Evolutionary conservation across 1,284 basidiomycete species (phyloP).

Genomic region (Tylopilus sp.): DNA sequence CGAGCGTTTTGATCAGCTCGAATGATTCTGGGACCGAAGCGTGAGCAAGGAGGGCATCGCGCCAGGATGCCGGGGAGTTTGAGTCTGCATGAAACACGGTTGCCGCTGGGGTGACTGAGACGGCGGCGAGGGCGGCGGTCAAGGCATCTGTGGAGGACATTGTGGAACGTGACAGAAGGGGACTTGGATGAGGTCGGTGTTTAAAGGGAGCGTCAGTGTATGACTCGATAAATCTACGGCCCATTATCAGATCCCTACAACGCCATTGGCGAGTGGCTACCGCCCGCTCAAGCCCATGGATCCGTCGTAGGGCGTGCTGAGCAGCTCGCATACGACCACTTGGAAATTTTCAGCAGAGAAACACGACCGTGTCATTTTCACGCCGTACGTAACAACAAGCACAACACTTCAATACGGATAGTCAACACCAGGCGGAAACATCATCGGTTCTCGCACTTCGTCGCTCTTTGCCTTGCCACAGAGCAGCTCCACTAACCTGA

Average conservation of each 20-base stretch:
- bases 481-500: conserved; percentile 69
- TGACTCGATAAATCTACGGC: conserved; percentile 29
- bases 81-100: conserved; percentile 54
- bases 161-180: conserved; percentile 11
- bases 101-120: conserved; percentile 55
- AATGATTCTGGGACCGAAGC: conserved; percentile 55
- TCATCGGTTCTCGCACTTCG: conserved; percentile 72
- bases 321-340: conserved; percentile 28
- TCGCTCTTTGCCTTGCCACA: conserved; percentile 65
- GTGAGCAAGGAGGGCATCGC: conserved; percentile 54
- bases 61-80: conserved; percentile 68
- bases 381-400: conserved; percentile 18
- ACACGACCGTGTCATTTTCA: conserved; percentile 15
- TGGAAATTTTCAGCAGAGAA: conserved; percentile 17
- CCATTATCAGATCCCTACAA: conserved; percentile 25
- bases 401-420: conserved; percentile 30
- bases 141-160: conserved; percentile 24
- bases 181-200: conserved; percentile 11
- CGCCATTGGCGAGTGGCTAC: conserved; percentile 10
- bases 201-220: conserved; percentile 21
- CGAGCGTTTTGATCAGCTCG: conserved; percentile 78
- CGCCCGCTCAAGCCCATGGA: conserved; percentile 21
- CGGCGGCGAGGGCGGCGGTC: conserved; percentile 41
- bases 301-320: conserved; percentile 28
- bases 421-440: conserved; percentile 64